Base-by-base conservation (phyloP, 371 early-diverging fungal genomes). In the Dichotomocladium elegans region DNA sequence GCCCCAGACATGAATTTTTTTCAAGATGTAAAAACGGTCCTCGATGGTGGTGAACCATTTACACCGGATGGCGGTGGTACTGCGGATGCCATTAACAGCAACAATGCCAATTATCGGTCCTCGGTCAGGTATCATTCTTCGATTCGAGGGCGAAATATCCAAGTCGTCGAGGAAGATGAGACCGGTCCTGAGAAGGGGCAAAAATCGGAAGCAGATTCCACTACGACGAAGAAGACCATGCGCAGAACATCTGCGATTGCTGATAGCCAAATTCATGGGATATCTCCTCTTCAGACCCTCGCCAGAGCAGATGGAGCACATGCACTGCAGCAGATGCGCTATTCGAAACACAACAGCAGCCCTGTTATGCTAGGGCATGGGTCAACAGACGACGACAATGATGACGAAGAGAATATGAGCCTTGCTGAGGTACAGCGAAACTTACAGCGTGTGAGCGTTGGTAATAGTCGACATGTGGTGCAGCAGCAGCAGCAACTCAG, bases 361-460 rank as follows among this genome's bases (percentile, higher is more conserved):
- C 41, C 58, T 53, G 24, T 50, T 44, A 34, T 22, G 54, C 24
- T 40, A 19, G 19, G 40, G 43, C 60, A 22, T 15, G 31, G 22
- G 30, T 40, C 37, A 37, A 37, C 37, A 37, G 37, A 37, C 21
- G 28, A 28, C 19, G 22, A 15, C 30, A 14, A 46, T 12, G 56
- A 56, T 4, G 59, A 63, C 19, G 68, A 65, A 31, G 66, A 68
- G 29, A 62, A 68, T 2, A 64, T 63, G 61, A 68, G 66, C 37
- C 41, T 72, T 4, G 69, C 69, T 12, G 72, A 72, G 46, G 30
- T 72, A 10, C 64, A 63, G 22, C 61, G 57, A 17, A 63, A 63
- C 21, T 31, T 72, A 9, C 41, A 52, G 19, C 58, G 59, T 9
- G 40, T 45, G 11, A 60, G 54, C 33, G 54, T 56, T n/a, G 37